phyloP scores from a whole-genome alignment of 2,329 filamentous ascomycete genomes.

The Fonsecaea erecta region DNA sequence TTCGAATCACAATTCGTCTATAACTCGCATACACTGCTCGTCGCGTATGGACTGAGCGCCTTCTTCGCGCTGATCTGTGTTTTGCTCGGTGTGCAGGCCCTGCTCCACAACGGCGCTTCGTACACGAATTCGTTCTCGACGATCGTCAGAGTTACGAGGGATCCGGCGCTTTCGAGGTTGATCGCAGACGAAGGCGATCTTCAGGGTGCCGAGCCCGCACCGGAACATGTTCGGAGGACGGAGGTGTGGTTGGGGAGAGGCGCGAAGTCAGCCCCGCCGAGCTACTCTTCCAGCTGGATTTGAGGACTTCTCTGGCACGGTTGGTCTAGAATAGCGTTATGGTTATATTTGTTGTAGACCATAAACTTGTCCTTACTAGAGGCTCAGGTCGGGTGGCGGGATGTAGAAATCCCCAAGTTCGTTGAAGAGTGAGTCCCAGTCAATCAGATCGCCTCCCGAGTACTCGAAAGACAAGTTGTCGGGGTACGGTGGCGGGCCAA shows the following conservation, averaged over 20 bases:
- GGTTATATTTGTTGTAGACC: not conserved
- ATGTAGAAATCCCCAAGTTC: conserved; percentile 15
- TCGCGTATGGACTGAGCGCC: conserved; percentile 21
- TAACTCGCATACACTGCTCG: conserved; percentile 22
- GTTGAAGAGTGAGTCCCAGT: conserved; percentile 16
- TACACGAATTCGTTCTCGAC: conserved; percentile 29
- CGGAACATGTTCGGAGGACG: conserved; percentile 17
- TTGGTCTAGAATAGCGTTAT: not conserved
- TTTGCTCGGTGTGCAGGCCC: conserved; percentile 22
- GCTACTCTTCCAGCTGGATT: conserved; percentile 12
- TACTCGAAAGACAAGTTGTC: conserved; percentile 9
- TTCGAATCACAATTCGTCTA: conserved; percentile 25
- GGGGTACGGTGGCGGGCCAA: not conserved
- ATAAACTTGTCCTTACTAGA: not conserved
- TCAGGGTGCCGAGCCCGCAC: conserved; percentile 25
- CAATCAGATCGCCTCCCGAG: conserved; percentile 11
- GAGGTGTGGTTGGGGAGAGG: conserved; percentile 19
- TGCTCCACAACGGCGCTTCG: conserved; percentile 26
- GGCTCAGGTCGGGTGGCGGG: not conserved
- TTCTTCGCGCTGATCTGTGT: conserved; percentile 22
- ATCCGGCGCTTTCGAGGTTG: conserved; percentile 22
- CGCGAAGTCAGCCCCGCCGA: conserved; percentile 11
- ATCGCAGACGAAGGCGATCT: conserved; percentile 27
- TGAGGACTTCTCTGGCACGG: not conserved
- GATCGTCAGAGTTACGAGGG: conserved; percentile 26